Base-by-base conservation (phyloP, 2,329 filamentous ascomycete genomes). In the Coniochaeta pulveracea region DNA sequence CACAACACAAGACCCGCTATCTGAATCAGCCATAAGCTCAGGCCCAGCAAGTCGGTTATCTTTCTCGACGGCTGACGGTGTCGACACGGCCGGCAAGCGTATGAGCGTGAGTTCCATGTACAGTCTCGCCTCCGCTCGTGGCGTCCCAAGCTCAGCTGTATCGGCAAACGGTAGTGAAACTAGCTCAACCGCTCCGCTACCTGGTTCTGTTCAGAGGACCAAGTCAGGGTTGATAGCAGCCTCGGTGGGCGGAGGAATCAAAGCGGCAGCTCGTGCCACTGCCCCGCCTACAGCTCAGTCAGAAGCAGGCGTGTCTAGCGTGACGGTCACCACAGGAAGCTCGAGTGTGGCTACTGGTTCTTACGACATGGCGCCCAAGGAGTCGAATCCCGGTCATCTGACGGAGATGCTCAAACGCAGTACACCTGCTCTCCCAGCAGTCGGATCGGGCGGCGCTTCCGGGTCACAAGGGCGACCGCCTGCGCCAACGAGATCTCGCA, bases 51-150 rank as follows among this genome's bases (percentile, higher is more conserved):
- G 60, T 25, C 59, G 60, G 34, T 59, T 62, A 14, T 70, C 70
- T 10, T 53, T 63, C 37, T 67, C 67, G 11, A 66, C 71, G 15
- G 62, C 78, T 24, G 63, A 63, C 16, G 22, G 22, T 19, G n/a
- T 12, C 5, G 28, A 31, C 28, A 31, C 28, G 19, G 28, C 18
- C 3, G 44, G 40, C 27, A 80, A 83, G 47, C 74, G 82, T 33
- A 64, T 81, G 50, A 86, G 81, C 16, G 69, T 80, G 38, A 83
- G 79, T 6, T 88, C 82, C 1, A 60, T 84, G 33, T 80, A 81
- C 48, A 85, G 80, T 19, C 57, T 81, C 16, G 71, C 72, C 27
- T 81, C 78, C 5, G 71, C 64, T 34, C 69, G 69, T 28, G 67
- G 64, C 19, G 59, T 64, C 18, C 52, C 60, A 36, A 69, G 67